Conservation (phyloP, 139 green algal species). For the Microglena sp. region DNA sequence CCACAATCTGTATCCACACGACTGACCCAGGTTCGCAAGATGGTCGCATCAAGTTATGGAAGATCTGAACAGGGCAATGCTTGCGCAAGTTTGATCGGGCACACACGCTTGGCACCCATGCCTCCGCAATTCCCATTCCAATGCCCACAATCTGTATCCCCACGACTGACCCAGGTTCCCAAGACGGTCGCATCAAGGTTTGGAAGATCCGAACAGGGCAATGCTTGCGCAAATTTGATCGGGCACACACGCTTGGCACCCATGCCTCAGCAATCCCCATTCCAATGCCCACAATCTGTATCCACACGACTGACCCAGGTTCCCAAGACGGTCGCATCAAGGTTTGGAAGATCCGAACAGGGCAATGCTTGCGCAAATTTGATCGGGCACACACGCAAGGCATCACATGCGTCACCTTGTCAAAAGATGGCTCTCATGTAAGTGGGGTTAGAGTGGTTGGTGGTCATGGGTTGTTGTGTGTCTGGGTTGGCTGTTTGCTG, state of each 20-base stretch:
- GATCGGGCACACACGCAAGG: slow-evolving; percentile 82
- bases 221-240: slow-evolving; percentile 49
- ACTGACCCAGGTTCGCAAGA: slow-evolving; percentile 64
- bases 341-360: slow-evolving; percentile 86
- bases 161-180: slow-evolving; percentile 17
- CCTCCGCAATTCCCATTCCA: background rate
- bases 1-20: too few relatives aligned
- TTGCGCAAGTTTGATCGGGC: slow-evolving; percentile 75
- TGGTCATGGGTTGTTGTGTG: background rate
- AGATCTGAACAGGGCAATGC: slow-evolving; percentile 80
- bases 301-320: background rate
- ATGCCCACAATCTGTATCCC: too few relatives aligned
- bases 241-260: background rate
- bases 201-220: slow-evolving; percentile 85
- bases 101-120: slow-evolving; percentile 72
- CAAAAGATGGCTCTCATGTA: slow-evolving; percentile 78
- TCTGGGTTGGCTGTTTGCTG: background rate
- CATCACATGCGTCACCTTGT: slow-evolving; percentile 81
- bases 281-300: too few relatives aligned
- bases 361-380: slow-evolving; percentile 84
- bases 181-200: slow-evolving; percentile 83
- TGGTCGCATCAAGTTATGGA: slow-evolving; percentile 89
- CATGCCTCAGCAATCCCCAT: background rate
- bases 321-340: slow-evolving; percentile 78
- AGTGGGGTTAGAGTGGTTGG: background rate